These are phyloP conservation scores for Annulohypoxylon moriforme DNA, from an alignment of 495 filamentous ascomycete species.

Conservation along the genomic window DNA sequence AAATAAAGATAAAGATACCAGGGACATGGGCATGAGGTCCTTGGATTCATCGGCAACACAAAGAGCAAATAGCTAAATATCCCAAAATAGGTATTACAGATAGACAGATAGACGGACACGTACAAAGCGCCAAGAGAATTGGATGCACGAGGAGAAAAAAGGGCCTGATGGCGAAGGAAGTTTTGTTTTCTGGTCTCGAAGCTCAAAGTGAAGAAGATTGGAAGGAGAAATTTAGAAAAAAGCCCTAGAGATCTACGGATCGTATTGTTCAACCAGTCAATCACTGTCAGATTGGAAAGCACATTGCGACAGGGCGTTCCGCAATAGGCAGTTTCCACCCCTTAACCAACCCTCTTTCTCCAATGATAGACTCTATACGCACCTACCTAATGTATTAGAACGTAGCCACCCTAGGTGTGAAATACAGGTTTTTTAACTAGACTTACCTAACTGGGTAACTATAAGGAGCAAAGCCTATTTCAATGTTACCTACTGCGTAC, in stretches of 20 bases:
- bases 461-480: neutral
- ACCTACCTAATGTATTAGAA: slow-evolving; percentile 1
- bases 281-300: slow-evolving; percentile 14
- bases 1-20: slow-evolving; percentile 25
- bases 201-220: slow-evolving; percentile 3
- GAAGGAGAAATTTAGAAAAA: slow-evolving; percentile 11
- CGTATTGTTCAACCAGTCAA: slow-evolving; percentile 8
- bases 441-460: neutral
- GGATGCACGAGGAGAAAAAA: neutral
- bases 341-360: slow-evolving; percentile 15
- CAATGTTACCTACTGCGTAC: no score
- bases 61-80: slow-evolving; percentile 17
- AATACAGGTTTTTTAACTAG: slow-evolving; percentile 2
- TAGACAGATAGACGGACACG: slow-evolving; percentile 8
- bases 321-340: slow-evolving; percentile 33
- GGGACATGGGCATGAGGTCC: neutral
- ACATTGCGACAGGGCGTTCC: slow-evolving; percentile 20
- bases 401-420: neutral
- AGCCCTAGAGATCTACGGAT: neutral
- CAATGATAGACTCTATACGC: slow-evolving; percentile 9
- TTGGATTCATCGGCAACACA: slow-evolving; percentile 21
- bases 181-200: neutral
- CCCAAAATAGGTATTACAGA: slow-evolving; percentile 1
- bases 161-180: slow-evolving; percentile 13
- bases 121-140: slow-evolving; percentile 34